phyloP scores from a whole-genome alignment of 192 early-diverging fungal genomes.

The Rhizoclosmatium sp. region DNA sequence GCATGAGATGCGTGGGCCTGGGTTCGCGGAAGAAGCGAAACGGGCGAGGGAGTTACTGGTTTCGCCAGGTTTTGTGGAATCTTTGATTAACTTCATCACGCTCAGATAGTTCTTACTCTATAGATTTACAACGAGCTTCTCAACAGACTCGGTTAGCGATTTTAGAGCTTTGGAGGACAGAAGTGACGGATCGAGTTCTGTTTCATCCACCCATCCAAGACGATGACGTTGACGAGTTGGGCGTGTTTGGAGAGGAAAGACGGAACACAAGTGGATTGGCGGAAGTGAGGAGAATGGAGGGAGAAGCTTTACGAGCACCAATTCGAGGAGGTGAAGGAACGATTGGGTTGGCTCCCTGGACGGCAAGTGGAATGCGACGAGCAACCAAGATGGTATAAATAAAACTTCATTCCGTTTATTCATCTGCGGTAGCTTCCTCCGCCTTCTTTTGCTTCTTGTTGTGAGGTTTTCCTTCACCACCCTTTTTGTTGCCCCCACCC shows the following conservation, averaged over 20 bases:
- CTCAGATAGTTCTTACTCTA: background rate
- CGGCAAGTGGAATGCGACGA: background rate
- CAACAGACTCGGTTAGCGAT: conserved; percentile 39
- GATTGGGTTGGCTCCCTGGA: conserved; percentile 29
- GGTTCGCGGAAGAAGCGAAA: conserved; percentile 30
- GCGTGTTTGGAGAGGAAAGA: background rate
- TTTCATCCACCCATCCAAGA: conserved; percentile 13
- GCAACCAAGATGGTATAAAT: background rate
- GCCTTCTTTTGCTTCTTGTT: background rate
- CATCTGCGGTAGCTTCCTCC: background rate
- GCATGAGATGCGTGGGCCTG: conserved; percentile 26
- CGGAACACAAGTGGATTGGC: background rate
- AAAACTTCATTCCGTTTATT: background rate
- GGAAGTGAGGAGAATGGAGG: background rate
- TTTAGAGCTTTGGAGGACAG: conserved; percentile 34
- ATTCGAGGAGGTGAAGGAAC: background rate
- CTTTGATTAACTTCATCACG: background rate
- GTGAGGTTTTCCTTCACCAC: background rate
- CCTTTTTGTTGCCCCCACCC: background rate
- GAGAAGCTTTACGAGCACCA: background rate
- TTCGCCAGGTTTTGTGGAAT: conserved; percentile 9
- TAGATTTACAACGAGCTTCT: conserved; percentile 36
- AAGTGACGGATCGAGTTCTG: conserved; percentile 36
- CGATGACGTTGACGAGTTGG: background rate
- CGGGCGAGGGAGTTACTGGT: conserved; percentile 15